These are phyloP conservation scores for Hirschfeldia incana DNA, from an alignment of 345 rosid genomes.

Conservation along the genomic window DNA sequence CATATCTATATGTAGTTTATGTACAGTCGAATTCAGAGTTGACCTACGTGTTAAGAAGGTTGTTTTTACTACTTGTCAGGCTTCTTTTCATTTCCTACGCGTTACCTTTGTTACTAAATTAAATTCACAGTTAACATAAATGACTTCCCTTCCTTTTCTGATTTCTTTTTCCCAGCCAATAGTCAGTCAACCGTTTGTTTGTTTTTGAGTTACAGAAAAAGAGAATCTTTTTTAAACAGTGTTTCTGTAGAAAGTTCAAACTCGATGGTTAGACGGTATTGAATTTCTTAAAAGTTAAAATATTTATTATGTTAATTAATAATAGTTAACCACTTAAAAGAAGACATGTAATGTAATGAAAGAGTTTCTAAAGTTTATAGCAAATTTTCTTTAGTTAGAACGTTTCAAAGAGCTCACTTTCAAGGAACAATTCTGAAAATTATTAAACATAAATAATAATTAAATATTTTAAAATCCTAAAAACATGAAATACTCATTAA, in stretches of 20 bases:
- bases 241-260: background rate
- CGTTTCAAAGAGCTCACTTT: background rate
- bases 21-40: conserved; percentile 6
- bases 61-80: background rate
- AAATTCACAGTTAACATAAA: background rate
- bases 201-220: background rate
- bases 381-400: background rate
- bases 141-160: background rate
- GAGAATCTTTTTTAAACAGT: background rate
- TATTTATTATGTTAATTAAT: background rate
- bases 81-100: background rate
- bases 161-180: background rate
- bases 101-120: background rate
- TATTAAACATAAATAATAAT: background rate
- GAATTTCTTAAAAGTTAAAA: background rate
- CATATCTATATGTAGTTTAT: background rate
- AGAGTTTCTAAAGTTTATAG: background rate
- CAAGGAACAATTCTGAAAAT: background rate
- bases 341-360: background rate
- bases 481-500: background rate
- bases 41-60: background rate
- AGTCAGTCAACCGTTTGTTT: background rate
- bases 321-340: background rate
- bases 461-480: background rate
- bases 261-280: background rate